Conservation (phyloP, 768 basidiomycete species). For the Agrocybe pediades region DNA sequence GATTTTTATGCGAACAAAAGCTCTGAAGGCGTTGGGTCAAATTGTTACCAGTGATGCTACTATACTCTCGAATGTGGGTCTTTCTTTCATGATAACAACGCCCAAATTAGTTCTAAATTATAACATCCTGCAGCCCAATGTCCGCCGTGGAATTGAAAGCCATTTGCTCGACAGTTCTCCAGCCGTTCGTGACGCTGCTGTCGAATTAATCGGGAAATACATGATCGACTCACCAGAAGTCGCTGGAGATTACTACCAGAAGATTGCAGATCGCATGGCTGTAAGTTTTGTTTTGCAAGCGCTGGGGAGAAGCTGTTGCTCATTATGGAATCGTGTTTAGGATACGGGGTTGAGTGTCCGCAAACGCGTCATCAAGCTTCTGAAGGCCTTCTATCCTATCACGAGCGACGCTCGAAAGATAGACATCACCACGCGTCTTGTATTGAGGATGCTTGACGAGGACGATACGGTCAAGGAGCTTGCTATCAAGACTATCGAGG, state of each 20-base stretch:
- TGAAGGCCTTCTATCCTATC: slow-evolving; percentile 78
- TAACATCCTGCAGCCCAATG: slow-evolving; percentile 53
- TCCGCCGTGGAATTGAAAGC: slow-evolving; percentile 84
- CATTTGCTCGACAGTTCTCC: slow-evolving; percentile 92
- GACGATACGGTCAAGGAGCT: slow-evolving; percentile 96
- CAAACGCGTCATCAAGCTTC: slow-evolving; percentile 93
- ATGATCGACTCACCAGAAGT: slow-evolving; percentile 88
- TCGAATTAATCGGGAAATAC: slow-evolving; percentile 97
- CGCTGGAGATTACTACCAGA: slow-evolving; percentile 86
- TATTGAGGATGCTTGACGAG: slow-evolving; percentile 86
- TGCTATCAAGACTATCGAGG: slow-evolving; percentile 86
- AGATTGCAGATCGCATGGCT: slow-evolving; percentile 88
- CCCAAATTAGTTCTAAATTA: neutral
- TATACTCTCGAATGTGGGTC: slow-evolving; percentile 71
- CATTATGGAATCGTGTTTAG: slow-evolving; percentile 41
- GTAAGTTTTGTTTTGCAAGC: slow-evolving; percentile 44
- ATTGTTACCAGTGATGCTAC: slow-evolving; percentile 89
- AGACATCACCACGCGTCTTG: slow-evolving; percentile 82
- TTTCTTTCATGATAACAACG: neutral
- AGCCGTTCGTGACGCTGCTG: slow-evolving; percentile 93
- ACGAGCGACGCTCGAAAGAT: slow-evolving; percentile 62
- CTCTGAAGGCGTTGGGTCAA: slow-evolving; percentile 84
- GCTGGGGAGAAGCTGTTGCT: neutral
- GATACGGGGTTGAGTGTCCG: slow-evolving; percentile 93
- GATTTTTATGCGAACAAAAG: slow-evolving; percentile 94